Evolutionary conservation across 2,329 filamentous ascomycete species (phyloP).

Genomic region (Pseudocercospora crystallina): DNA sequence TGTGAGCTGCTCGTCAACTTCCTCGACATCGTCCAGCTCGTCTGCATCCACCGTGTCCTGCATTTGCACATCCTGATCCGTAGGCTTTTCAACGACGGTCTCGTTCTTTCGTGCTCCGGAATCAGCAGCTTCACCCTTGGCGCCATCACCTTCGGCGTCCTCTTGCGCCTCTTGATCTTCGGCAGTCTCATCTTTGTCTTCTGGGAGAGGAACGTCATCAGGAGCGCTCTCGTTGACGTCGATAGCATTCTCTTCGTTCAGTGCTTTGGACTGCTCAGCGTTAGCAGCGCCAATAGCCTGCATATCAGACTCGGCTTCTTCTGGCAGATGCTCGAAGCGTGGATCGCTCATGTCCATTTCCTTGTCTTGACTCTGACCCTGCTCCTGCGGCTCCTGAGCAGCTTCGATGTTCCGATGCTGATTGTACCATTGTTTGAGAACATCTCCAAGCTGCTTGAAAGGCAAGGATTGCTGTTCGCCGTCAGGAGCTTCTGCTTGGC

Average conservation of each 20-base stretch:
- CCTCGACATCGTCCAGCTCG: conserved; percentile 38
- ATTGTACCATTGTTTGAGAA: conserved; percentile 87
- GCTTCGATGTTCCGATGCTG: conserved; percentile 79
- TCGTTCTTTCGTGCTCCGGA: conserved; percentile 29
- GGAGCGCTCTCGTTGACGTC: conserved; percentile 46
- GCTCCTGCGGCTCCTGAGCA: conserved; percentile 48
- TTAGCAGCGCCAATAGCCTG: conserved; percentile 88
- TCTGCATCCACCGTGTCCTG: conserved; percentile 39
- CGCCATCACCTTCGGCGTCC: conserved; percentile 27
- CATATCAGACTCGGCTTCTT: conserved; percentile 79
- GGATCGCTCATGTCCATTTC: conserved; percentile 65
- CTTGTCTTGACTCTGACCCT: conserved; percentile 50
- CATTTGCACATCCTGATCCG: conserved; percentile 42
- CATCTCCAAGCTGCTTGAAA: conserved; percentile 93
- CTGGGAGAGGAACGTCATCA: conserved; percentile 34
- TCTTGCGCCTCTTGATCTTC: conserved; percentile 41
- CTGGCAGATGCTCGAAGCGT: conserved; percentile 91
- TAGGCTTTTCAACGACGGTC: conserved; percentile 49
- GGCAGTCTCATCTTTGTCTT: conserved; percentile 28
- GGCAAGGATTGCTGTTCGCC: conserved; percentile 55
- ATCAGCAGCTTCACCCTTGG: conserved; percentile 15
- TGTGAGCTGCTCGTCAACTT: conserved; percentile 62
- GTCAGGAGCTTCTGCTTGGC: conserved; percentile 17
- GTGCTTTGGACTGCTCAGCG: conserved; percentile 79
- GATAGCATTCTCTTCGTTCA: conserved; percentile 83